A percentile compares a stretch with the other conserved stretches of the same genome.
Evolutionary conservation across 371 early-diverging fungal species (phyloP).

Genomic region (Capillidium rhysosporum): DNA sequence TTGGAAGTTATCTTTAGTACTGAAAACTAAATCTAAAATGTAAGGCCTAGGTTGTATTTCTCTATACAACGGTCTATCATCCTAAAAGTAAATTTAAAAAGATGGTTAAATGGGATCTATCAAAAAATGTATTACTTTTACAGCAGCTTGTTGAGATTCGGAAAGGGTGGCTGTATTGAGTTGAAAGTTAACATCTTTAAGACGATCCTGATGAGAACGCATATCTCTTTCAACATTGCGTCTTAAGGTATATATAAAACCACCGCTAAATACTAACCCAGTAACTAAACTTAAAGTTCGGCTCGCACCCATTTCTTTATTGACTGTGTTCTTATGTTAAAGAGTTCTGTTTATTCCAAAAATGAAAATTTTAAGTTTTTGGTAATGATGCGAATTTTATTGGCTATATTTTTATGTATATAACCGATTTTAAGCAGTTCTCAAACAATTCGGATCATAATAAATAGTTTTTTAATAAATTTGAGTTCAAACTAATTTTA

Average conservation of each 20-base stretch:
- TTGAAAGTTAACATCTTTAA: background rate
- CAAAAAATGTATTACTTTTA: background rate
- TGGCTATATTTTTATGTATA: too few relatives aligned
- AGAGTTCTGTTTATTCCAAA: too few relatives aligned
- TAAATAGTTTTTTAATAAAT: too few relatives aligned
- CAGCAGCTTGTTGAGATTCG: background rate
- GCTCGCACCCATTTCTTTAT: too few relatives aligned
- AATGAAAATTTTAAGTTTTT: too few relatives aligned
- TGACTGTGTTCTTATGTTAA: too few relatives aligned
- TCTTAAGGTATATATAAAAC: conserved; percentile 1
- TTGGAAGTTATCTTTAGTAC: background rate
- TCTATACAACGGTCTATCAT: background rate
- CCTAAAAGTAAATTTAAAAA: background rate
- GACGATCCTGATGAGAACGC: background rate
- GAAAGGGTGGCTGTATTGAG: background rate
- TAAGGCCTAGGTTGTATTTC: background rate
- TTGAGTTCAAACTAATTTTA: too few relatives aligned
- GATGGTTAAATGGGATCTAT: background rate
- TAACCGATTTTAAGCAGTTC: too few relatives aligned
- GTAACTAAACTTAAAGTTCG: conserved; percentile 1
- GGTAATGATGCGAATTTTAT: too few relatives aligned
- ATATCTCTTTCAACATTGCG: conserved; percentile 1
- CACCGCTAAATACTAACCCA: conserved; percentile 2
- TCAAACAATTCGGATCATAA: too few relatives aligned
- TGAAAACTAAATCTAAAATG: background rate